A percentile compares a stretch with the other conserved stretches of the same genome.
phyloP scores from a whole-genome alignment of 805 yeast species.

The Suhomyces prunicola region DNA sequence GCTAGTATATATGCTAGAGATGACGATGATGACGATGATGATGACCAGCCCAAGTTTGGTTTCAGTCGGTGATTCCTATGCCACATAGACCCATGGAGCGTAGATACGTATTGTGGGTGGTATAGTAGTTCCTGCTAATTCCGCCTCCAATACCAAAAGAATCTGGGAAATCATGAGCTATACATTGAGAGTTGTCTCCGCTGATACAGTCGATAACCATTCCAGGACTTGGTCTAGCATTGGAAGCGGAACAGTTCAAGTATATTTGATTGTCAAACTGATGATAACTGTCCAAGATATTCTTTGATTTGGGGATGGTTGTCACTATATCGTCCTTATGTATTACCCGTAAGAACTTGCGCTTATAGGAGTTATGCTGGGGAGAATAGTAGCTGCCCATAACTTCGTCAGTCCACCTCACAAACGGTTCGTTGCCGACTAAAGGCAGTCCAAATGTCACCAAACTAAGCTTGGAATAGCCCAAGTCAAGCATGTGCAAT shows the following conservation, averaged over 20 bases:
- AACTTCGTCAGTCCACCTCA: slow-evolving; percentile 32
- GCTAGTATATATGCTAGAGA: slow-evolving; percentile 1
- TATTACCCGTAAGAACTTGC: slow-evolving; percentile 21
- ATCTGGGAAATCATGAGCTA: slow-evolving; percentile 26
- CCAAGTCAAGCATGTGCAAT: slow-evolving; percentile 33
- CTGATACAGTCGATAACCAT: slow-evolving; percentile 33
- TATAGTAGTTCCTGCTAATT: slow-evolving; percentile 14
- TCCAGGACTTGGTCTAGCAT: slow-evolving; percentile 20
- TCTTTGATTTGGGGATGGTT: slow-evolving; percentile 24
- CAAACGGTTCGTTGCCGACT: slow-evolving; percentile 38
- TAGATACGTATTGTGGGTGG: slow-evolving; percentile 37
- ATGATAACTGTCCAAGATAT: slow-evolving; percentile 18
- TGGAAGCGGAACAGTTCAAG: slow-evolving; percentile 18
- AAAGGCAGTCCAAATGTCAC: slow-evolving; percentile 47
- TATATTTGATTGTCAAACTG: slow-evolving; percentile 40
- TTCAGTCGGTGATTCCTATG: slow-evolving; percentile 14
- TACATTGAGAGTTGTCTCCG: slow-evolving; percentile 28
- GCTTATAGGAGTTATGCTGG: slow-evolving; percentile 15
- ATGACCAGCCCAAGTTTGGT: slow-evolving; percentile 33
- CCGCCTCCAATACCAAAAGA: background rate
- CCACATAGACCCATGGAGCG: slow-evolving; percentile 29
- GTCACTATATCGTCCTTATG: slow-evolving; percentile 27
- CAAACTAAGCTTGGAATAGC: slow-evolving; percentile 27
- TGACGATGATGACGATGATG: slow-evolving; percentile 27
- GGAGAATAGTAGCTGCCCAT: slow-evolving; percentile 26